These are phyloP conservation scores for Fraxinus ornus DNA, from an alignment of 305 asterid species.

Conservation along the genomic window DNA sequence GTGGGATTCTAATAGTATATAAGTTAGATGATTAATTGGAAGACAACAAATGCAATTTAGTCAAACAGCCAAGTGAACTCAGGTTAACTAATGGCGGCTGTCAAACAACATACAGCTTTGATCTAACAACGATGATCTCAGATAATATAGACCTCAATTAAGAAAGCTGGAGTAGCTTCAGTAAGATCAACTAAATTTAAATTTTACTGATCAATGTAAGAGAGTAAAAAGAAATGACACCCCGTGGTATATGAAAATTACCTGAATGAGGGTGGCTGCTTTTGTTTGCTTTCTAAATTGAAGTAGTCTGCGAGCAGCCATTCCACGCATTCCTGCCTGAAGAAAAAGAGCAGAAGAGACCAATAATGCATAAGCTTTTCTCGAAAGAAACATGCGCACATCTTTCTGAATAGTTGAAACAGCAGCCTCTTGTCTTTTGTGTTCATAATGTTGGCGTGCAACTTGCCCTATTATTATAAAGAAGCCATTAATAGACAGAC, in stretches of 20 bases:
- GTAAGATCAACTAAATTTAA: background rate
- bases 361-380: constrained; percentile 42
- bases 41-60: background rate
- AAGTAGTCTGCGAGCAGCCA: constrained; percentile 63
- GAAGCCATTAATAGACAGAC: constrained; percentile 10
- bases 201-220: background rate
- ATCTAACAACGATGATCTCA: background rate
- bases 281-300: constrained; percentile 37
- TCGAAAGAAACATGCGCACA: constrained; percentile 52
- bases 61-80: background rate
- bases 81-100: background rate
- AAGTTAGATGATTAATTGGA: background rate
- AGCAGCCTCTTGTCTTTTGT: constrained; percentile 60
- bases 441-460: constrained; percentile 51
- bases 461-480: constrained; percentile 47
- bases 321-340: constrained; percentile 67
- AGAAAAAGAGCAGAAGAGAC: constrained; percentile 50
- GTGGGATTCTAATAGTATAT: background rate
- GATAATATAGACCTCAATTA: background rate
- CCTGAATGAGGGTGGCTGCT: constrained; percentile 69
- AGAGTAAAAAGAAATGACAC: constrained; percentile 7
- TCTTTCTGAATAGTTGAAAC: constrained; percentile 67
- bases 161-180: constrained; percentile 1
- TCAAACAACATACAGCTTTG: background rate
- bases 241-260: constrained; percentile 22